Conservation (phyloP, 768 basidiomycete species). For the Boletus rubropictus region DNA sequence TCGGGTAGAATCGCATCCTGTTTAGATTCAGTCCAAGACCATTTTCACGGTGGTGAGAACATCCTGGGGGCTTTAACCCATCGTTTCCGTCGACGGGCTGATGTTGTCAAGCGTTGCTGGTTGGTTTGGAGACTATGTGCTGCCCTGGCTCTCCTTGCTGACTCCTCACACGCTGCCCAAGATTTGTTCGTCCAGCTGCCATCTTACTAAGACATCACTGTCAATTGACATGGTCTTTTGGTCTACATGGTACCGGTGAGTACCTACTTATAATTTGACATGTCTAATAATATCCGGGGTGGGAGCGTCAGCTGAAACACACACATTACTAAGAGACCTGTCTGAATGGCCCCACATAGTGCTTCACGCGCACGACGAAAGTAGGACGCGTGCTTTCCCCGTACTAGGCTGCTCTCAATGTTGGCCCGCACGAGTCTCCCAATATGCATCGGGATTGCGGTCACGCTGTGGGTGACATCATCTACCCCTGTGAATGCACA, state of each 20-base stretch:
- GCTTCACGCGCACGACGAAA: not conserved
- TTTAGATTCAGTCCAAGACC: too few species aligned
- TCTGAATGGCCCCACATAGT: too few species aligned
- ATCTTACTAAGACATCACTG: not conserved
- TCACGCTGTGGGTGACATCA: constrained; percentile 5
- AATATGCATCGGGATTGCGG: not conserved
- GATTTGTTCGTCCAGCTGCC: not conserved
- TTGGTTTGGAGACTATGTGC: too few species aligned
- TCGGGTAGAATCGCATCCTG: too few species aligned
- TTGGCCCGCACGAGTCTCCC: not conserved
- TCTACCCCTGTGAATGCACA: constrained; percentile 24
- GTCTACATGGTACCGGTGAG: not conserved
- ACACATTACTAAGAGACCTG: too few species aligned
- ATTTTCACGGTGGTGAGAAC: not conserved
- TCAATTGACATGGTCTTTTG: not conserved
- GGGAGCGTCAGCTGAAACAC: too few species aligned
- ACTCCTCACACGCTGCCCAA: too few species aligned
- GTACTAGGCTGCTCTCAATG: not conserved
- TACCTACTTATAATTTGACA: too few species aligned
- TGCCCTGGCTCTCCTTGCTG: too few species aligned
- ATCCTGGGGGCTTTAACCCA: too few species aligned
- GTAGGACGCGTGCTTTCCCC: not conserved
- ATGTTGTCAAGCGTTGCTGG: too few species aligned
- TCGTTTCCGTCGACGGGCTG: not conserved
- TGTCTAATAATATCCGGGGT: too few species aligned